phyloP scores from a whole-genome alignment of 2,329 filamentous ascomycete genomes.

The Botrytis galanthina region DNA sequence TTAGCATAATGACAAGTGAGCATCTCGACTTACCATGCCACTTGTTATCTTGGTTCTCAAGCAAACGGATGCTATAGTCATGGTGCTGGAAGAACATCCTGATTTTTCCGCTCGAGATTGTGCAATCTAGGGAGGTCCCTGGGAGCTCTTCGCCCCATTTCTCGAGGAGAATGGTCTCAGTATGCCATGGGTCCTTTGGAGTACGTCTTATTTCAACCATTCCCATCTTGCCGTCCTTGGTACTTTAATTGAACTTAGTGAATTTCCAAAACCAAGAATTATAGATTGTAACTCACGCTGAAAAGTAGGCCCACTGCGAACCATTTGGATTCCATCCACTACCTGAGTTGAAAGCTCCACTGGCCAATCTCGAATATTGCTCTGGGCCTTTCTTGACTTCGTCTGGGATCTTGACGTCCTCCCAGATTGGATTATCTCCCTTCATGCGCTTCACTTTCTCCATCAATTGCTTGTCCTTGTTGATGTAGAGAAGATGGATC shows the following conservation, averaged over 20 bases:
- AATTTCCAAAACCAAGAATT: not conserved
- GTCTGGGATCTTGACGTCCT: conserved; percentile 4
- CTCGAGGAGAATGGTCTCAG: not conserved
- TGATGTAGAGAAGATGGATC: conserved; percentile 19
- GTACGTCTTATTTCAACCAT: conserved; percentile 16
- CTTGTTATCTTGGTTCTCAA: not conserved
- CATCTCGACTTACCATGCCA: not conserved
- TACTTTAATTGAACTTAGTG: not conserved
- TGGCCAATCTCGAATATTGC: conserved; percentile 9
- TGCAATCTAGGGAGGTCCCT: not conserved
- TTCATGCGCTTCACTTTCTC: conserved; percentile 17
- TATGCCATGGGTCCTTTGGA: conserved; percentile 16
- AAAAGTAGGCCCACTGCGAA: conserved; percentile 14
- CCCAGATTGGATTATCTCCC: conserved; percentile 12
- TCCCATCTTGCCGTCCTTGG: not conserved
- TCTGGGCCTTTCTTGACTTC: conserved; percentile 12
- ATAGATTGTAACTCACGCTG: conserved; percentile 3
- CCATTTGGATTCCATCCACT: conserved; percentile 15
- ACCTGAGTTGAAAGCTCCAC: not conserved
- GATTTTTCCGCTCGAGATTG: not conserved
- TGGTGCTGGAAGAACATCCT: conserved; percentile 12
- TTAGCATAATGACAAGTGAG: not conserved
- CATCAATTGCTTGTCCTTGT: not conserved
- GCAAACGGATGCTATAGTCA: conserved; percentile 9
- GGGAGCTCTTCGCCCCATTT: conserved; percentile 9